Percentiles rank a stretch among this genome's conserved stretches.
Conservation (phyloP, 768 basidiomycete species). For the Lactarius pseudohatsudake region DNA sequence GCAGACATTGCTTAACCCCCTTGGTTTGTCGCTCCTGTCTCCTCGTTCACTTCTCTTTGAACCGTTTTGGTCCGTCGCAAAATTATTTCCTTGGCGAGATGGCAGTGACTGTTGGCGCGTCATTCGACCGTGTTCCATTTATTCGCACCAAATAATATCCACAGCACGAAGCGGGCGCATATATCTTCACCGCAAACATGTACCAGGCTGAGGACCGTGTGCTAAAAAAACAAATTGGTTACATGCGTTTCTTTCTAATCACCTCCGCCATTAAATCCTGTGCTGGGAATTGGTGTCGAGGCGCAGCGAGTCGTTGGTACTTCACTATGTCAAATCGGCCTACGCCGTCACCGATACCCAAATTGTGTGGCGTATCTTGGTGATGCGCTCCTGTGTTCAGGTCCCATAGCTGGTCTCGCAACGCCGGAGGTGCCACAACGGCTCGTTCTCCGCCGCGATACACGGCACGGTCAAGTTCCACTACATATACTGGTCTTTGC, state of each 20-base stretch:
- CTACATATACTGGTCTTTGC: conserved; percentile 91
- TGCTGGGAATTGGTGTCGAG: conserved; percentile 98
- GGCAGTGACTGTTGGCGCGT: too few relatives aligned
- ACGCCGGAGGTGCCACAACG: conserved; percentile 78
- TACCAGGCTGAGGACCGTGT: conserved; percentile 89
- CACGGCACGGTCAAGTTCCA: conserved; percentile 92
- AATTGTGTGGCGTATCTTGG: conserved; percentile 51
- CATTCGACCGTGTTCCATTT: background rate
- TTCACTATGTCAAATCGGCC: conserved; percentile 96
- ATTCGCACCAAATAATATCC: background rate
- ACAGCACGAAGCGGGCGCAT: conserved; percentile 75
- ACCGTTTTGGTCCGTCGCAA: too few relatives aligned
- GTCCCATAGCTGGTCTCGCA: conserved; percentile 94
- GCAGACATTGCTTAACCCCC: too few relatives aligned
- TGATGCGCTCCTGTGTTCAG: conserved; percentile 35
- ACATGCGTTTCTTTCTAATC: background rate
- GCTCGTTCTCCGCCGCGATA: conserved; percentile 95
- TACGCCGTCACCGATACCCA: conserved; percentile 93
- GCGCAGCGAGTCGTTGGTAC: conserved; percentile 81
- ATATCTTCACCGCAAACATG: conserved; percentile 96
- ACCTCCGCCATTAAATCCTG: conserved; percentile 53
- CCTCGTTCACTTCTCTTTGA: too few relatives aligned
- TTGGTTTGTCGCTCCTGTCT: too few relatives aligned
- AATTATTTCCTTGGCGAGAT: too few relatives aligned
- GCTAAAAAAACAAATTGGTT: conserved; percentile 25